Percentiles rank a stretch among this genome's conserved stretches.
These are phyloP conservation scores for Cladosporium sphaerospermum DNA, from an alignment of 2,329 filamentous ascomycete genomes.

Conservation along the genomic window DNA sequence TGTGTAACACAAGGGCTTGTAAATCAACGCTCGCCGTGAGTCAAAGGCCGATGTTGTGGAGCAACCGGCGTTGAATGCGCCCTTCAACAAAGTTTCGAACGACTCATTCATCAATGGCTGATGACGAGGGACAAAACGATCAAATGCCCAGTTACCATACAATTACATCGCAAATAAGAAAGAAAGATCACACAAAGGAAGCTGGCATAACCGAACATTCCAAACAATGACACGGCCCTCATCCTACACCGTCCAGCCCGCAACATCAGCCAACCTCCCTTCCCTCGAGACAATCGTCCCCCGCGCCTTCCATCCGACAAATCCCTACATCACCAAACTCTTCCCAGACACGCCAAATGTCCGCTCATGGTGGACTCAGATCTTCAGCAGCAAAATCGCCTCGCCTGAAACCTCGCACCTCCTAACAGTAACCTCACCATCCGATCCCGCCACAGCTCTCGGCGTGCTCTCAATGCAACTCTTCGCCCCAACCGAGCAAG, in stretches of 20 bases:
- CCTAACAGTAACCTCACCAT: constrained; percentile 11
- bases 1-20: no score
- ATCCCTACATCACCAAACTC: constrained; percentile 18
- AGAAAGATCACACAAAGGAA: neutral
- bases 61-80: neutral
- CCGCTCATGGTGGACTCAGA: constrained; percentile 17
- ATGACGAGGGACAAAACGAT: neutral
- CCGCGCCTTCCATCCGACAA: constrained; percentile 23
- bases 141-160: neutral
- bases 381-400: constrained; percentile 19
- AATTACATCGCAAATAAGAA: neutral
- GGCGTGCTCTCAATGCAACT: constrained; percentile 5
- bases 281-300: constrained; percentile 23
- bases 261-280: constrained; percentile 6
- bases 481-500: constrained; percentile 1
- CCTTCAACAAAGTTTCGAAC: neutral
- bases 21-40: no score
- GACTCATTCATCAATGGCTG: neutral
- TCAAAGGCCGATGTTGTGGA: neutral
- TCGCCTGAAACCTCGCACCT: constrained; percentile 13
- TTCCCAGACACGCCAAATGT: constrained; percentile 20
- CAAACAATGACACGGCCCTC: neutral
- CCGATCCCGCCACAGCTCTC: constrained; percentile 5
- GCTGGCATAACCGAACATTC: neutral
- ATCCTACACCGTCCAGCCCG: neutral